Base-by-base conservation (phyloP, 768 basidiomycete species). In the Leccinum ochraceum region DNA sequence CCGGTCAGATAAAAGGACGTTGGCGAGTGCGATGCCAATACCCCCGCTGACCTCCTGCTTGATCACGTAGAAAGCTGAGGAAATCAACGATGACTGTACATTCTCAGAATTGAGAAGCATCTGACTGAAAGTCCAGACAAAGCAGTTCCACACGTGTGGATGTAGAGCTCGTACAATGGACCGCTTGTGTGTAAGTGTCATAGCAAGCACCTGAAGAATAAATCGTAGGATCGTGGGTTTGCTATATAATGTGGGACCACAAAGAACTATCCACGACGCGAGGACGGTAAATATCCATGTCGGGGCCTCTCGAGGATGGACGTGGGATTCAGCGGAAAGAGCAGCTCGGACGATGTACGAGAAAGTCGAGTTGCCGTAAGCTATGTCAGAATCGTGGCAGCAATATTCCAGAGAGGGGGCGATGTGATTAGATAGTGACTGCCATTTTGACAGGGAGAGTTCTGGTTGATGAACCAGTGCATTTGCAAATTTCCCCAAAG, bases 61-160 rank as follows among this genome's bases (percentile, higher is more conserved):
- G 30, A 87, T 68, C 5, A 82, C 69, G 34, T 64, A 66, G 61
- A 82, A 81, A 1, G 79, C 78, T 0, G 69, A 72, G 16, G 78
- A 75, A 42, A 69, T 73, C 1, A 64, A 65, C 3, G 71, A 67
- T 16, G 70, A 58, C 4, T 75, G 68, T 13, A 66, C 56, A 3
- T 62, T 57, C 16, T 64, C 66, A 13, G 63, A 22, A 36, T 26
- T 39, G 50, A 59, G 20, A 49, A 77, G 75, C 51, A 86, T 66
- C 17, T 76, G 77, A 20, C 78, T 71, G 60, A 81, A 86, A 2
- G 81, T 78, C 86, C 86, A 87, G 22, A 87, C 71, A 28, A 87
- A 73, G 55, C 81, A 78, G 55, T 74, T 77, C 86, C 86, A 88
- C 22, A 81, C 70, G 37, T 77, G 77, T 1, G 79, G 68, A 48